Base-by-base conservation (phyloP, 805 yeast genomes). In the Candida morakotiae region DNA sequence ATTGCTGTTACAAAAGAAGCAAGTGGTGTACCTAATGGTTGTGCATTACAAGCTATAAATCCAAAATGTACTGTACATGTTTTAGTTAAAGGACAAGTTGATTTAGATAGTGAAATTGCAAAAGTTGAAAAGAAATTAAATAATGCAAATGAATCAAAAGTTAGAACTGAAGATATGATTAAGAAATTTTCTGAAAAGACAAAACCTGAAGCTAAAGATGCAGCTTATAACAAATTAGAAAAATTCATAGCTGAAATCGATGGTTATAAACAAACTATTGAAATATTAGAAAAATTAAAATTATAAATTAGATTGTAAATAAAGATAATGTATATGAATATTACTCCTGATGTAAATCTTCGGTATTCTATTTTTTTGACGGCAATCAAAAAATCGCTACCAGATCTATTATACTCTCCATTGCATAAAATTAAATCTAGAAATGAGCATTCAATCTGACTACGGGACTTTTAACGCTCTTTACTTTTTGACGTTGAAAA, bases 11-110 rank as follows among this genome's bases (percentile, higher is more conserved):
- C 86, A 23, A 66, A 69, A 29, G 47, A 63, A 10, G 63, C 62
- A 11, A 60, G 64, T 17, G 75, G 77, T 17, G 77, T 88, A 44
- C 97, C 97, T 49, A 77, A 79, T 42, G 98, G 98, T 31, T 86
- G 95, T 62, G 96, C 91, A 29, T 75, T 88, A 47, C 81, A 79
- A 49, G 77, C 94, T 39, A 87, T 91, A 41, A 77, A 79, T 41
- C 83, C 95, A 34, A 83, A 77, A 38, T 80, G 87, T 58, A 82
- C 79, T 42, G 98, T 89, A 15, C 96, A 87, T 53, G 77, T 91
- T 21, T 73, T 93, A 58, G 96, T 91, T 40, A 89, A 87, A 73
- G 98, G 98, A 38, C 89, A 84, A 58, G 81, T 93, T 49, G 97
- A 91, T 61, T 76, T 89, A 49, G 97, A 88, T 53, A 83, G 83